phyloP scores from a whole-genome alignment of 1,139 yeast species.

The Kluyveromyces sp. region DNA sequence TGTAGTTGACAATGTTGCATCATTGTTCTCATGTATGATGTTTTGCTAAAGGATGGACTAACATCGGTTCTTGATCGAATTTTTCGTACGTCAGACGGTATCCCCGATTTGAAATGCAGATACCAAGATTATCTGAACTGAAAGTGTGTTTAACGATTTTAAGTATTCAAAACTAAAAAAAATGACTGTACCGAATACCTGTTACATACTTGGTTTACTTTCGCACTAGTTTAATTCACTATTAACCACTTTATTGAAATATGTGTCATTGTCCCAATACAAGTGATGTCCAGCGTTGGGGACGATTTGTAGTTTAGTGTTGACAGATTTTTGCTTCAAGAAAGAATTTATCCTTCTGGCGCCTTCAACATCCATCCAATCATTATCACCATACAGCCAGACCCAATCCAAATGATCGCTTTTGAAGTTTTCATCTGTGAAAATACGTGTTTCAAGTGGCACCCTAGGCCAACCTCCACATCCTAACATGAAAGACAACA shows the following conservation, averaged over 20 bases:
- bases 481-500: conserved; percentile 57
- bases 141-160: not conserved
- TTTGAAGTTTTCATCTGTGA: conserved; percentile 17
- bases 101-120: not conserved
- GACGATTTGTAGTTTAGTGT: conserved; percentile 38
- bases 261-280: conserved; percentile 49
- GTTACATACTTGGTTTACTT: not conserved
- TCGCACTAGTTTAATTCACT: conserved; percentile 37
- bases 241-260: conserved; percentile 45
- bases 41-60: no score
- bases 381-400: conserved; percentile 71
- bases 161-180: not conserved
- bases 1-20: no score
- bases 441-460: conserved; percentile 50
- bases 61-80: no score
- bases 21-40: no score
- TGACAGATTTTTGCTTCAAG: conserved; percentile 28
- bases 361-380: conserved; percentile 68
- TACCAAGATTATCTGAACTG: not conserved
- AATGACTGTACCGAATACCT: not conserved
- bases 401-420: conserved; percentile 43
- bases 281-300: conserved; percentile 64
- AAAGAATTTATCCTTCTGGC: conserved; percentile 34
- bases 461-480: conserved; percentile 71
- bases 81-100: no score